These are phyloP conservation scores for Trifolium repens DNA, from an alignment of 306 rosid genomes.

Conservation along the genomic window DNA sequence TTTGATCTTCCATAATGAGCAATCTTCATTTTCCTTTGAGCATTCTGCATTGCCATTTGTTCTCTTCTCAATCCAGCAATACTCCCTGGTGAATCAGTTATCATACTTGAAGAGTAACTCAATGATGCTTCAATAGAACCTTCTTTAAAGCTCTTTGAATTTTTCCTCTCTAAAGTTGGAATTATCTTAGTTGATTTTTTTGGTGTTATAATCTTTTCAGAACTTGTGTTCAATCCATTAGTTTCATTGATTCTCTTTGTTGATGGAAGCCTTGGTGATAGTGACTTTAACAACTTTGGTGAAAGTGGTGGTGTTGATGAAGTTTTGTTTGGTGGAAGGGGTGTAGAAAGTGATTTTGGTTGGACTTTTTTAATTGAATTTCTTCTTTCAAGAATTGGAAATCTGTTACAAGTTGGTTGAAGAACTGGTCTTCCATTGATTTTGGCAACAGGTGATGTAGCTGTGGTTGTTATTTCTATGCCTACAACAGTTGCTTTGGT, in stretches of 20 bases:
- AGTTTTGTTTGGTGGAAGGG: conserved; percentile 42
- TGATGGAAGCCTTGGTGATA: conserved; percentile 71
- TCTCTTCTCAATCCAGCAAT: conserved; percentile 91
- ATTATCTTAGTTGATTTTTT: conserved; percentile 48
- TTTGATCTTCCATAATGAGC: conserved; percentile 98
- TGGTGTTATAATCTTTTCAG: conserved; percentile 66
- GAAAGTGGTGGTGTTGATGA: conserved; percentile 62
- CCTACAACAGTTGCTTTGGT: conserved; percentile 59
- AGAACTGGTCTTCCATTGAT: conserved; percentile 80
- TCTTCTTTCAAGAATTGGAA: conserved; percentile 65
- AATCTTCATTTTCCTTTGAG: conserved; percentile 85
- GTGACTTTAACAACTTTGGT: conserved; percentile 60
- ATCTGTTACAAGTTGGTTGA: conserved; percentile 83
- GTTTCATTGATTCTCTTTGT: conserved; percentile 66
- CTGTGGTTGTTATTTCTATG: conserved; percentile 42
- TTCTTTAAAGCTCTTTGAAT: conserved; percentile 83
- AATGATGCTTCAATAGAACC: conserved; percentile 57
- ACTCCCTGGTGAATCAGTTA: conserved; percentile 90
- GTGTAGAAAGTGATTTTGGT: conserved; percentile 47
- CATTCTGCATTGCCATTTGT: conserved; percentile 85
- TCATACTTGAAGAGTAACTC: conserved; percentile 74
- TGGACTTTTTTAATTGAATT: conserved; percentile 62
- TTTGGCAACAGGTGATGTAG: conserved; percentile 52
- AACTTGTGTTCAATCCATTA: conserved; percentile 62
- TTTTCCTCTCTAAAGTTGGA: conserved; percentile 70